Percentiles rank a stretch among this genome's conserved stretches.
These are phyloP conservation scores for Aspergillus sclerotiicarbonarius DNA, from an alignment of 495 filamentous ascomycete genomes.

Conservation along the genomic window DNA sequence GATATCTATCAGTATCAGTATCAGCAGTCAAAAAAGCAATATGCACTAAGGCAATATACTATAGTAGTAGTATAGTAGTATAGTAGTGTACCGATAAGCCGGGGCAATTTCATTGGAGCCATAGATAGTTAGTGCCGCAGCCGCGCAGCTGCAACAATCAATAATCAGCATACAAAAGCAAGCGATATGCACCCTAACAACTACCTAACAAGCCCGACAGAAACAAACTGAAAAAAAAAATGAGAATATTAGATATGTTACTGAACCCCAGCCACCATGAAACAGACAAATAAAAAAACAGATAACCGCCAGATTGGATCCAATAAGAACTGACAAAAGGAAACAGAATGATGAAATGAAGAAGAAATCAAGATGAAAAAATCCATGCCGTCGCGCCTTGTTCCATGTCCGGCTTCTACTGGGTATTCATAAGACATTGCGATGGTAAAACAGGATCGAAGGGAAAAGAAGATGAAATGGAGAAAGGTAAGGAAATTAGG, in stretches of 20 bases:
- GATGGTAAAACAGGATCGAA: conserved; percentile 6
- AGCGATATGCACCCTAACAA: background rate
- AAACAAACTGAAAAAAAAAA: too few species aligned
- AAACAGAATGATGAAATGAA: background rate
- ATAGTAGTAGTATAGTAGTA: too few species aligned
- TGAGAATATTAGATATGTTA: too few species aligned
- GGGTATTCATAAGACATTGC: conserved; percentile 1
- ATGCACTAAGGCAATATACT: too few species aligned
- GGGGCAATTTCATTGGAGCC: conserved; percentile 17
- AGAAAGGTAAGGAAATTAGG: conserved; percentile 6
- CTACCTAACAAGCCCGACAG: background rate
- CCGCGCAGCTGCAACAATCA: background rate
- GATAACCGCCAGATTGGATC: too few species aligned
- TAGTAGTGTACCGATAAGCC: conserved; percentile 15
- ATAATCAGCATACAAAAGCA: background rate
- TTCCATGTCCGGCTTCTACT: background rate
- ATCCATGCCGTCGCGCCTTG: background rate
- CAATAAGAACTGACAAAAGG: too few species aligned
- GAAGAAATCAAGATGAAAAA: background rate
- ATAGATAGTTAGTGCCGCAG: conserved; percentile 9
- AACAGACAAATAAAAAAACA: too few species aligned
- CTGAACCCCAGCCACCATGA: background rate
- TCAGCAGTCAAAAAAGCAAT: too few species aligned
- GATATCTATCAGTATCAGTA: too few species aligned
- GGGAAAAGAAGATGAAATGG: conserved; percentile 9